phyloP scores from a whole-genome alignment of 179 eudicot genomes.

The Camellia oleifera region DNA sequence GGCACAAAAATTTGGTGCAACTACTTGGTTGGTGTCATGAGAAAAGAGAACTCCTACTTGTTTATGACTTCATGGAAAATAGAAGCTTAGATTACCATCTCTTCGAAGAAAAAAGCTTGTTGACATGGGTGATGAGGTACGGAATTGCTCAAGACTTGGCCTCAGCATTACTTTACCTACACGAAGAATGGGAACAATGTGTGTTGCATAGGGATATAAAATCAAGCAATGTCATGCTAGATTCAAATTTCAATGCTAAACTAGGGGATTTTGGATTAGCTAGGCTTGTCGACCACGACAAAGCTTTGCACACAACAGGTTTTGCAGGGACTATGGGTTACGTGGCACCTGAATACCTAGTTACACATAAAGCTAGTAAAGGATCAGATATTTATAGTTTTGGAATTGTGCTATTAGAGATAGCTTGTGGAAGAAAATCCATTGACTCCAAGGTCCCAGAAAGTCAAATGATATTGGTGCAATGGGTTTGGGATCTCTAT shows the following conservation, averaged over 20 bases:
- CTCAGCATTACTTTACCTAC: constrained; percentile 33
- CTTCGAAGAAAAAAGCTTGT: constrained; percentile 11
- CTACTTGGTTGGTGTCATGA: constrained; percentile 40
- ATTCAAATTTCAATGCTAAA: constrained; percentile 28
- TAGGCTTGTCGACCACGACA: constrained; percentile 26
- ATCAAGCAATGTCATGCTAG: constrained; percentile 33
- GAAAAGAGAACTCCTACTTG: constrained; percentile 20
- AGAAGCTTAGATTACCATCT: constrained; percentile 32
- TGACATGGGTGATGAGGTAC: constrained; percentile 25
- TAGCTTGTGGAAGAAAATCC: constrained; percentile 25
- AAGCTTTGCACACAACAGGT: constrained; percentile 24
- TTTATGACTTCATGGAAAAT: constrained; percentile 33
- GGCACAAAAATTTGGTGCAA: constrained; percentile 34
- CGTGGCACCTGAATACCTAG: constrained; percentile 22
- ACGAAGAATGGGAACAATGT: constrained; percentile 39
- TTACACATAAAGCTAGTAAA: constrained; percentile 40
- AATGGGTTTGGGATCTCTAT: constrained; percentile 31
- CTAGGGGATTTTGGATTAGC: constrained; percentile 43
- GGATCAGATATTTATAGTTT: constrained; percentile 36
- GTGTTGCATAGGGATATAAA: constrained; percentile 37
- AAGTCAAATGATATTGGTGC: constrained; percentile 13
- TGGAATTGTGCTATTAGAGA: constrained; percentile 34
- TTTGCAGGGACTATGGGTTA: constrained; percentile 28
- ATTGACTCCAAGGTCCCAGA: neutral
- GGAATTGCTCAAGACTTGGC: constrained; percentile 28